Base-by-base conservation (phyloP, 805 yeast genomes). In the Ogataea parapolymorpha region DNA sequence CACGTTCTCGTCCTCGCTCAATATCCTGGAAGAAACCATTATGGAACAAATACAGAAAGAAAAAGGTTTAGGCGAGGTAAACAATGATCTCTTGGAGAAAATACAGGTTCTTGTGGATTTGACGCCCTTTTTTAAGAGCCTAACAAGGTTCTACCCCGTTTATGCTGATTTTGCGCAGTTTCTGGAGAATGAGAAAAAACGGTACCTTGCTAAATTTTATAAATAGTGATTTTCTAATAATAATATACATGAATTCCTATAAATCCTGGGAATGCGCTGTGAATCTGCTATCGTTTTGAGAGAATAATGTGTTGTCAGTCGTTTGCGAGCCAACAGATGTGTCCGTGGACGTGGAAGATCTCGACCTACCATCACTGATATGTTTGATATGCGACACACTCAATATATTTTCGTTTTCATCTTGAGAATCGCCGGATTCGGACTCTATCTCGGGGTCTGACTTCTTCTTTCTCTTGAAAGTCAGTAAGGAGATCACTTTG, bases 71-170 rank as follows among this genome's bases (percentile, higher is more conserved):
- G 48, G 54, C 4, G 59, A 54, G 14, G 56, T 56, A 14, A 67
- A 66, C 38, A 46, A 52, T 9, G 71, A 65, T 6, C 48, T 76
- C 3, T 37, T 72, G 12, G 58, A 60, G 7, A 73, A 73, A 37
- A 64, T 78, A 14, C 70, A 75, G 26, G 67, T 70, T 22, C 63
- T 83, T 56, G 63, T 68, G 16, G 68, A 67, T 5, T 51, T 81
- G 37, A 61, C 67, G 34, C 80, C 81, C 0, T 59, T 80, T 13
- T 81, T 83, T 53, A 70, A 71, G 48, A 74, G 72, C 14, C 56
- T 82, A 34, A 61, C 70, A 2, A 66, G 68, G 22, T 83, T 80
- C 55, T 66, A 74, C 39, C 65, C 74, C 1, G 55, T 65, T 1
- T 83, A 78, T 52, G 56, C 65, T n/a, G 67, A 63, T 16, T 81